Evolutionary conservation across 768 basidiomycete species (phyloP), one percentile per base, ranked within the genome.

Genomic region (Multifurca ochricompacta): DNA sequence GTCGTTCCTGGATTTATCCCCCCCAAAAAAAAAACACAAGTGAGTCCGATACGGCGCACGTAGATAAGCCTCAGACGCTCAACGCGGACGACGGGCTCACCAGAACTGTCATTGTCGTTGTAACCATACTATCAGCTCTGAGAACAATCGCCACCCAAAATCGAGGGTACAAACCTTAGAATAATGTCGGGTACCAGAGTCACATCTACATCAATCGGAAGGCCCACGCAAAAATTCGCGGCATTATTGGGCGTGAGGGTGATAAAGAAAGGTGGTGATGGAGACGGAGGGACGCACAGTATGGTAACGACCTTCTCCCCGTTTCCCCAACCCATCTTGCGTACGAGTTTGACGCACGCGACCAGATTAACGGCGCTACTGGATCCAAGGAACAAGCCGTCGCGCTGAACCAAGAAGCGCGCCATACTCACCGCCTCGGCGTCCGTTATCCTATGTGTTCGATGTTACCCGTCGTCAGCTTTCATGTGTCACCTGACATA

Each of bases 371-470:
- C 94, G 0, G 96, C 95, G 63, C 91, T 94, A 56, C 91, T 95
- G 0, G 94, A 97, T 13, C 96, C 96, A 27, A 98, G 74, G 71
- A 94, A 98, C 25, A 99, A 73, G 0, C 96, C 96, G 60, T 98
- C 95, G 51, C 89, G 74, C 46, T 85, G 74, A 4, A 96, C 91
- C 18, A 99, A 78, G 66, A 92, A 92, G 9, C 94, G 83, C 1
- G 93, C 87, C 95, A 98, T 98, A 7, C 87, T 82, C 43, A 98
- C 91, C 0, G 95, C 95, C 69, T 99, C 95, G 2, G 78, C 83
- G 61, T 98, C 96, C 2, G 88, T 85, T 66, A 97, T 82, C 54
- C 94, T 94, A 65, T n/a, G 3, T 25, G 35, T 2, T 21, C 28
- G 36, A 32, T 51, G 48, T 51, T 43, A 51, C 25, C 23, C 30